These are phyloP conservation scores for Boletellus ananiceps DNA, from an alignment of 768 basidiomycete genomes.

Conservation along the genomic window DNA sequence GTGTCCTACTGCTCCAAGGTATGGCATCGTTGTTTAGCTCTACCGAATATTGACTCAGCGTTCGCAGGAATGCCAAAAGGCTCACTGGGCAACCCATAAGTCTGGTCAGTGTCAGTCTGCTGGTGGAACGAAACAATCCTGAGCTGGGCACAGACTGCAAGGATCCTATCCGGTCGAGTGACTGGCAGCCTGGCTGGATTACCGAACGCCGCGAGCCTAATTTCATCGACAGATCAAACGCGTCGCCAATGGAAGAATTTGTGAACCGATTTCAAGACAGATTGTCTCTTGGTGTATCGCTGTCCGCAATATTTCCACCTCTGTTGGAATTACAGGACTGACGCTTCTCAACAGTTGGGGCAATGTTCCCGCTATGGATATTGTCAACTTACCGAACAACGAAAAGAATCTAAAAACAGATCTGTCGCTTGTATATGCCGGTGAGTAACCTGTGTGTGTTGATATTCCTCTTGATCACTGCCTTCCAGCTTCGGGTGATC, in stretches of 20 bases:
- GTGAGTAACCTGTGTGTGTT: conserved; percentile 7
- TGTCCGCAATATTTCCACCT: conserved; percentile 8
- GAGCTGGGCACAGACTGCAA: conserved; percentile 19
- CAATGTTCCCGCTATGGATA: conserved; percentile 33
- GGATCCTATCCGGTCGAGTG: conserved; percentile 15
- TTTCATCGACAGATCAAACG: conserved; percentile 10
- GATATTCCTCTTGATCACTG: not conserved
- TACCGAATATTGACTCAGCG: not conserved
- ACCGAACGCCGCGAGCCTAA: conserved; percentile 17
- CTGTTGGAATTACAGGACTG: not conserved
- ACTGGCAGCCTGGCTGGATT: conserved; percentile 23
- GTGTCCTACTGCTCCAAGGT: conserved; percentile 44
- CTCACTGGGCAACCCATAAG: conserved; percentile 40
- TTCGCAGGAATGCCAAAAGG: conserved; percentile 37
- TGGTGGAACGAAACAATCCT: not conserved
- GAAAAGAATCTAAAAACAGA: conserved; percentile 15
- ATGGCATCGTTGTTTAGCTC: not conserved
- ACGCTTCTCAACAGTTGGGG: conserved; percentile 26
- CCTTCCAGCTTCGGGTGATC: conserved; percentile 44
- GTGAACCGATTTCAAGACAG: conserved; percentile 19
- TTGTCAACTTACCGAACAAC: conserved; percentile 26
- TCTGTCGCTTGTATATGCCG: conserved; percentile 24
- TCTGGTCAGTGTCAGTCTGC: conserved; percentile 19
- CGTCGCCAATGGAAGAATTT: conserved; percentile 11
- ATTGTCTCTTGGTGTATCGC: conserved; percentile 25